Evolutionary conservation across 2,329 filamentous ascomycete species (phyloP), one percentile per base, ranked within the genome.

Genomic region (Botryotinia globosa): DNA sequence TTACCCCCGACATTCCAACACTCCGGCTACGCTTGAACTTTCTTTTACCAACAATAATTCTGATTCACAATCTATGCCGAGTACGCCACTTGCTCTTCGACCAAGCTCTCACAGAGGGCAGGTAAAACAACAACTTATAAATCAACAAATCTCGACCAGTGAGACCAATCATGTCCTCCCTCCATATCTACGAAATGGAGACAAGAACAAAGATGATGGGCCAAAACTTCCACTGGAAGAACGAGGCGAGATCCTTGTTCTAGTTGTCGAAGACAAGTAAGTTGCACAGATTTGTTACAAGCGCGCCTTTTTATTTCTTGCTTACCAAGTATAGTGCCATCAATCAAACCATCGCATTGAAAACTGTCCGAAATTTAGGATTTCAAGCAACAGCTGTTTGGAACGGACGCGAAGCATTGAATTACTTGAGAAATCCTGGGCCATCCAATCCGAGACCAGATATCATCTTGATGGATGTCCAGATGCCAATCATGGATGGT

Each of bases 401-500:
- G 75, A 79, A 79, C 18, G 77, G 76, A n/a, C 73, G 70, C 22
- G 77, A 79, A 75, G 76, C 76, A 2, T 72, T 78, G n/a, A 71
- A 74, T 10, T 79, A 78, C 69, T 73, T 77, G 32, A 74, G 74
- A 3, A 71, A 63, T 14, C 73, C 77, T 29, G 74, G 73, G 4
- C 16, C 74, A 22, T 37, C 70, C 4, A 73, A 75, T 58, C 77
- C 77, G 4, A 63, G 74, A 25, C 76, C 77, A 20, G 61, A 72
- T 29, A 76, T 79, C 18, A 77, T 79, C 7, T 69, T 79, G 3
- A 79, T 84, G 83, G 86, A 88, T 74, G 82, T 88, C 3, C 84
- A 84, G 74, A 88, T 88, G 86, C 87, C 86, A 0, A 82, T 87
- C 10, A 85, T 88, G 80, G 83, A 88, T 74, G 84, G 85, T 0